Conservation (phyloP, 495 filamentous ascomycete species). For the Pseudevernia furfuracea region DNA sequence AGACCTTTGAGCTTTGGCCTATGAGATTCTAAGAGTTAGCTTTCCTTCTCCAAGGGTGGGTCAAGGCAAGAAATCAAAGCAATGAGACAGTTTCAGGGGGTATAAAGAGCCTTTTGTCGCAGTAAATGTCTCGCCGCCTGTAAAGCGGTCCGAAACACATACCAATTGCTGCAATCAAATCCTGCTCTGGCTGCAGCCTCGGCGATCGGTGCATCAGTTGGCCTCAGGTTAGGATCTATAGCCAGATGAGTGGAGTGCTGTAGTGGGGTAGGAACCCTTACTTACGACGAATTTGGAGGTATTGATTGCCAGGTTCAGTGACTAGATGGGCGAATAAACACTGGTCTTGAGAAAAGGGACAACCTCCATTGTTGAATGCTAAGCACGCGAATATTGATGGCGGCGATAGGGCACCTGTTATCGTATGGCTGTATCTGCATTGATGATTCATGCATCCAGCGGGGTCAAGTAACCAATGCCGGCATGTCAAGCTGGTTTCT, state of each 20-base stretch:
- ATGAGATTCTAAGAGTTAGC: background rate
- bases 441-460: constrained; percentile 14
- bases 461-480: constrained; percentile 20
- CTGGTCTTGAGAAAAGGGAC: background rate
- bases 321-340: constrained; percentile 19
- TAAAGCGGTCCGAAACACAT: background rate
- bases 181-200: constrained; percentile 22
- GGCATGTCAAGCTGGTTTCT: constrained; percentile 13
- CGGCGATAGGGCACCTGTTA: constrained; percentile 14
- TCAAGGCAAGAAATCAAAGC: background rate
- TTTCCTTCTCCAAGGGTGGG: background rate
- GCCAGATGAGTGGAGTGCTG: background rate
- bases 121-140: background rate
- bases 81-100: background rate
- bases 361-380: constrained; percentile 19
- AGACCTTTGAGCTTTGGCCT: constrained; percentile 13
- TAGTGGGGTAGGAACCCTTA: background rate
- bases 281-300: constrained; percentile 10
- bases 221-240: constrained; percentile 13
- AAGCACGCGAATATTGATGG: constrained; percentile 17
- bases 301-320: background rate
- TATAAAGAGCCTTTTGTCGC: background rate
- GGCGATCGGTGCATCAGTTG: constrained; percentile 19
- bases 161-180: constrained; percentile 23
- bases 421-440: constrained; percentile 16